A percentile compares a stretch with the other conserved stretches of the same genome.
Evolutionary conservation across 2,329 filamentous ascomycete genomes (phyloP).

Genomic region (Talaromyces sp.): DNA sequence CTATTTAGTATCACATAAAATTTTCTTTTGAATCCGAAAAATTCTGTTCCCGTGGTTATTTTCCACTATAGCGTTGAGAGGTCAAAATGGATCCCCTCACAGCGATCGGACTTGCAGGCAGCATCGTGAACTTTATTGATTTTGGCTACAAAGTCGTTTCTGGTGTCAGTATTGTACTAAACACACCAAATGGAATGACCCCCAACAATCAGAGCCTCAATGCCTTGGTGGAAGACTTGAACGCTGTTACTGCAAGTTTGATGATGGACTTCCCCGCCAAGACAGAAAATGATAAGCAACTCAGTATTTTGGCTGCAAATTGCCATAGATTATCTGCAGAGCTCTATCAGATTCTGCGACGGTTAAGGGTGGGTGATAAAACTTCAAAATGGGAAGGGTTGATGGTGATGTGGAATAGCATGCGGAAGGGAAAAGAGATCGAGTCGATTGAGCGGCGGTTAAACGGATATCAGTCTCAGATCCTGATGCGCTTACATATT

Average conservation of each 20-base stretch:
- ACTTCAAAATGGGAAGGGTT: constrained; percentile 20
- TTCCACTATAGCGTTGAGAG: too few species aligned
- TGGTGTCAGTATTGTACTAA: too few species aligned
- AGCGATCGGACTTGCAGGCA: too few species aligned
- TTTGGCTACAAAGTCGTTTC: too few species aligned
- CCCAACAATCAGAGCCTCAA: too few species aligned
- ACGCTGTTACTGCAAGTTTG: neutral
- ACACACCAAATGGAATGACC: too few species aligned
- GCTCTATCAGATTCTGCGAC: neutral
- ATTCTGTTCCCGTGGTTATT: too few species aligned
- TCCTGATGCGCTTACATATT: constrained; percentile 19
- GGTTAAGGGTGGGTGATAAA: constrained; percentile 12
- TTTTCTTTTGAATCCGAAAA: too few species aligned
- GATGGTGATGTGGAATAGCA: constrained; percentile 15
- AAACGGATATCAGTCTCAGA: constrained; percentile 13
- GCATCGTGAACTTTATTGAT: too few species aligned
- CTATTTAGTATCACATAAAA: too few species aligned
- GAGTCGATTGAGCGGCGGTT: constrained; percentile 14
- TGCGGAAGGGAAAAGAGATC: constrained; percentile 23
- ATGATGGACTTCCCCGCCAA: constrained; percentile 1
- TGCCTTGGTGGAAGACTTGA: constrained; percentile 2
- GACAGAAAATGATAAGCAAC: constrained; percentile 13
- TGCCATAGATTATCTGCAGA: constrained; percentile 1
- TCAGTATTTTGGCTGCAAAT: constrained; percentile 1
- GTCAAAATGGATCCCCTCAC: too few species aligned